A percentile compares a stretch with the other conserved stretches of the same genome.
Evolutionary conservation across 192 early-diverging fungal species (phyloP).

Genomic region (Coemansia sp.): DNA sequence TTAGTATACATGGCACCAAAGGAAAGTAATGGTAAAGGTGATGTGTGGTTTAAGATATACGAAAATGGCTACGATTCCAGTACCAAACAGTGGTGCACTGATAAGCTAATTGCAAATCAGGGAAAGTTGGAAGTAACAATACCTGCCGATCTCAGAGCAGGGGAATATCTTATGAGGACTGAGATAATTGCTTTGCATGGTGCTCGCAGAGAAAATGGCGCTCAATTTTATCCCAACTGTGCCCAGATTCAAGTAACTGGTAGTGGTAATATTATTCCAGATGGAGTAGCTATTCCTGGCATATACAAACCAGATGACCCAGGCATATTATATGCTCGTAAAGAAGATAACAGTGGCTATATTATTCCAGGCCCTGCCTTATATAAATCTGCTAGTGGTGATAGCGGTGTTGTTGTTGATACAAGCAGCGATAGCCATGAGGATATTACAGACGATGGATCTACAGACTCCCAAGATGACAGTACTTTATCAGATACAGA

Average conservation of each 20-base stretch:
- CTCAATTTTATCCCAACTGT: constrained; percentile 34
- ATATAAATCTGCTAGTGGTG: neutral
- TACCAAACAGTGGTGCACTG: constrained; percentile 32
- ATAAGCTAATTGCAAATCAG: constrained; percentile 21
- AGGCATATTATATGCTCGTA: constrained; percentile 18
- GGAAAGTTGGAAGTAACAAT: constrained; percentile 29
- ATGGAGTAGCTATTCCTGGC: constrained; percentile 28
- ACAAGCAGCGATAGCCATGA: neutral
- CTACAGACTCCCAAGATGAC: neutral
- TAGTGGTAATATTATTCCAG: constrained; percentile 9
- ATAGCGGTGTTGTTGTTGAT: neutral
- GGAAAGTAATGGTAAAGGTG: constrained; percentile 14
- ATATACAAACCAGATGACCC: constrained; percentile 12
- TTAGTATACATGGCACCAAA: constrained; percentile 29
- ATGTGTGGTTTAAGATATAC: constrained; percentile 40
- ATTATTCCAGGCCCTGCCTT: constrained; percentile 10
- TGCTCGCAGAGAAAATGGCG: constrained; percentile 3
- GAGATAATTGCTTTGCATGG: constrained; percentile 30
- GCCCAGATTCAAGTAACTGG: constrained; percentile 18
- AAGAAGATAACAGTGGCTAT: neutral
- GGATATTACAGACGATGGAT: neutral
- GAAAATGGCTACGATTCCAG: constrained; percentile 26
- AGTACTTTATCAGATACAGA: neutral
- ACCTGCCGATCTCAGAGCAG: constrained; percentile 20
- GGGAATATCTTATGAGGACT: constrained; percentile 20